A percentile compares a stretch with the other conserved stretches of the same genome.
Evolutionary conservation across 495 filamentous ascomycete species (phyloP).

Genomic region (Evernia prunastri): DNA sequence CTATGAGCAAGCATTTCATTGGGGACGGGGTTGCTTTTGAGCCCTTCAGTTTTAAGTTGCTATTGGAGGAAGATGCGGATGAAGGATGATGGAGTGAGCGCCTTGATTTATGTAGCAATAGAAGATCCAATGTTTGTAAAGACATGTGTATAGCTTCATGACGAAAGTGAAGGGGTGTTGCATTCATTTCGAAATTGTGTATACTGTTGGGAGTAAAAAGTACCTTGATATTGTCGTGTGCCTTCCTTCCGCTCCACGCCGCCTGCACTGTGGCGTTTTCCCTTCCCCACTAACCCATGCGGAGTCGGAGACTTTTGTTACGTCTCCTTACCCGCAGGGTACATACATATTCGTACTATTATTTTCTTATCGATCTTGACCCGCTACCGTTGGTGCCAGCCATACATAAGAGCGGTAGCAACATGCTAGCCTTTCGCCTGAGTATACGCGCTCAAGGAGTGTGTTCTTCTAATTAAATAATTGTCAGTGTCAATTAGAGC

Average conservation of each 20-base stretch:
- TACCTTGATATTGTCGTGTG: too few species aligned
- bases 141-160: not conserved
- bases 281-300: not conserved
- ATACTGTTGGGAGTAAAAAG: not conserved
- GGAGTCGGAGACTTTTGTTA: not conserved
- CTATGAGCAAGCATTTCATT: conserved; percentile 99
- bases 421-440: not conserved
- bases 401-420: too few species aligned
- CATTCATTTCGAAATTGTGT: not conserved
- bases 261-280: not conserved
- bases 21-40: conserved; percentile 87
- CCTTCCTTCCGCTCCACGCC: not conserved
- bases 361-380: too few species aligned
- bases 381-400: too few species aligned
- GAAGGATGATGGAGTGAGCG: conserved; percentile 30
- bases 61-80: conserved; percentile 77
- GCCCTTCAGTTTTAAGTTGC: conserved; percentile 82
- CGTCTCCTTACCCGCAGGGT: too few species aligned
- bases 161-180: not conserved
- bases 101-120: conserved; percentile 7
- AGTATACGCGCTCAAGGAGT: not conserved
- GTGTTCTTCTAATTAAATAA: not conserved
- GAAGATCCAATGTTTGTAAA: not conserved
- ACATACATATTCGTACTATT: too few species aligned
- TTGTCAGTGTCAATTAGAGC: not conserved